Base-by-base conservation (phyloP, 225 moss, liverwort and hornwort genomes). In the Sphagnum tenellum region DNA sequence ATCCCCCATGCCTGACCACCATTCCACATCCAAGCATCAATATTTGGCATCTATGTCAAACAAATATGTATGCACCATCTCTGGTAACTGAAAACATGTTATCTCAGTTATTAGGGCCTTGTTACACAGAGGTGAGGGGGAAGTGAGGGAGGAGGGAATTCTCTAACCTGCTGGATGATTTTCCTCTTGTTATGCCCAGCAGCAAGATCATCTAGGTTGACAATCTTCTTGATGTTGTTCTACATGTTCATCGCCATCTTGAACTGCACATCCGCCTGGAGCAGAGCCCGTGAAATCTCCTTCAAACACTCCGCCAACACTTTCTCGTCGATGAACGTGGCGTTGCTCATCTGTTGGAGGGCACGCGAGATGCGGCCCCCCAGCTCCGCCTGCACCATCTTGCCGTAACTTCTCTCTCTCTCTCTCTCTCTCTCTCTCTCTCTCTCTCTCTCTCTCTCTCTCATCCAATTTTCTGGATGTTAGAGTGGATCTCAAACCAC, bases 361-460 rank as follows among this genome's bases (percentile, higher is more conserved):
- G 81, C 81, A 48, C 77, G 68, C 11, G 74, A 59, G 65, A 81
- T 78, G 58, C 81, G 75, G 11, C 81, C 81, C 54, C 81, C 81
- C 47, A 81, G 63, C 81, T 81, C 81, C 12, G 74, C 74, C 72
- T 77, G 77, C 64, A 81, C 81, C 81, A 81, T 81, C 78, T 77
- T 73, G 79, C 44, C 59, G n/a, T n/a, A n/a, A n/a, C n/a, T n/a
- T n/a, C n/a, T n/a, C n/a, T n/a, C n/a, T n/a, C n/a, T n/a, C n/a
- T n/a, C n/a, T n/a, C n/a, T n/a, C n/a, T n/a, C n/a, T n/a, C n/a
- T n/a, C n/a, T n/a, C n/a, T n/a, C n/a, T n/a, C n/a, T n/a, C n/a
- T n/a, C n/a, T n/a, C n/a, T n/a, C n/a, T n/a, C n/a, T n/a, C n/a
- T n/a, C n/a, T n/a, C n/a, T n/a, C n/a, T n/a, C n/a, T n/a, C n/a